Percentiles rank a stretch among this genome's conserved stretches.
phyloP scores from a whole-genome alignment of 768 basidiomycete genomes.

The Tricholoma matsutake region DNA sequence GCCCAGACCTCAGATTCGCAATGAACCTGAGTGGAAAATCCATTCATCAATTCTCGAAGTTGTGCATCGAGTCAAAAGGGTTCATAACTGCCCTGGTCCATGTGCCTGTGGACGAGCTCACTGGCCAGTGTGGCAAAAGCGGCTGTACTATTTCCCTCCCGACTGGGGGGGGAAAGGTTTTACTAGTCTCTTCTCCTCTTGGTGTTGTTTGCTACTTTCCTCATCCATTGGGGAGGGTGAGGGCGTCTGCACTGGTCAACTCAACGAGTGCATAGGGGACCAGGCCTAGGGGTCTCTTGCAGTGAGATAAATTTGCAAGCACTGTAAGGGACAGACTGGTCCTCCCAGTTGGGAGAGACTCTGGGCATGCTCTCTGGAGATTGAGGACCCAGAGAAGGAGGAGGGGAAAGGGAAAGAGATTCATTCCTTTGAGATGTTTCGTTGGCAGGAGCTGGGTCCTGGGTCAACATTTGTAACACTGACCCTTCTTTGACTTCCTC shows the following conservation, averaged over 20 bases:
- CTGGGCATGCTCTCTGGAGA: neutral
- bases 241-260: neutral
- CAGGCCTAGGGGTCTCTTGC: no score
- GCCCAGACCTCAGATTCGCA: neutral
- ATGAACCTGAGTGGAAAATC: neutral
- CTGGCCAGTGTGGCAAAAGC: neutral
- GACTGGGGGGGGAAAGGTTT: neutral
- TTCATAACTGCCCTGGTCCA: neutral
- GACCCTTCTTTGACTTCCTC: no score
- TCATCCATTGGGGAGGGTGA: neutral
- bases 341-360: no score
- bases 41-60: neutral
- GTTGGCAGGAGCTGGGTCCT: no score
- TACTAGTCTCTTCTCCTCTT: no score
- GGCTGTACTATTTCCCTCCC: no score
- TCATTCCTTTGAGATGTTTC: no score
- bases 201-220: neutral
- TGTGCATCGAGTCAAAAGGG: neutral
- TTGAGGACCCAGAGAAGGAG: neutral
- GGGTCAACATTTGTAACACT: neutral
- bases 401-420: neutral
- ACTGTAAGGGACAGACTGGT: no score
- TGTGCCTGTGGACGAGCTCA: neutral
- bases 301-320: no score
- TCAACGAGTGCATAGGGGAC: neutral